Base-by-base conservation (phyloP, 768 basidiomycete genomes). In the Trametes cinnabarina region DNA sequence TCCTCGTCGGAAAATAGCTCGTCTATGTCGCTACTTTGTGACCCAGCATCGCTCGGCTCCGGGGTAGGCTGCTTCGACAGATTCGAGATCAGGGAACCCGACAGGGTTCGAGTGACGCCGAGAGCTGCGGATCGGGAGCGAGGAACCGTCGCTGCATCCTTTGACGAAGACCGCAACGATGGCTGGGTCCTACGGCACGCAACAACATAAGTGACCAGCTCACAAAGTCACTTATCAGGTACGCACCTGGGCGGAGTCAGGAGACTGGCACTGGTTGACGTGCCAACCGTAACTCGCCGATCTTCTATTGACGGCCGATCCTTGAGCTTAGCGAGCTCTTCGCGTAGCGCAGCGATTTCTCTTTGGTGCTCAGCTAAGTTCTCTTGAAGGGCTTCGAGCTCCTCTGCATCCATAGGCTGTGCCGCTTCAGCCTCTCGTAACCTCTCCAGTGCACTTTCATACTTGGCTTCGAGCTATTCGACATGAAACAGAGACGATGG, bases 11-110 rank as follows among this genome's bases (percentile, higher is more conserved):
- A 48, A 34, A 42, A 60, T 52, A 40, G 34, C 20, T 63, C 66
- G 25, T 64, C 65, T 11, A 58, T 34, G 40, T 55, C 64, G 28
- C 42, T 43, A 14, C 30, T 47, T 4, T 57, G 60, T 11, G 32
- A 55, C 30, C 59, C 71, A 52, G 66, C 68, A 28, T 66, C 64
- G 62, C 74, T 81, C 30, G 80, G 79, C 20, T 79, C 78, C 51
- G 82, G 82, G 1, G 81, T 82, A 10, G 80, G 80, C 22, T 72
- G 79, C 60, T 77, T 78, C 69, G 78, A 81, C 34, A 78, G 39
- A 32, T 72, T 65, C 46, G 77, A 73, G 55, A 82, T 82, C 46
- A 74, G 62, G 3, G 82, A 79, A 2, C 81, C 81, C 10, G 80
- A 80, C 53, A 74, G 73, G 7, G 81, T 80, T 35, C 77, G 71